phyloP scores from a whole-genome alignment of 805 yeast species.

The Schizosaccharomyces cryophilus region DNA sequence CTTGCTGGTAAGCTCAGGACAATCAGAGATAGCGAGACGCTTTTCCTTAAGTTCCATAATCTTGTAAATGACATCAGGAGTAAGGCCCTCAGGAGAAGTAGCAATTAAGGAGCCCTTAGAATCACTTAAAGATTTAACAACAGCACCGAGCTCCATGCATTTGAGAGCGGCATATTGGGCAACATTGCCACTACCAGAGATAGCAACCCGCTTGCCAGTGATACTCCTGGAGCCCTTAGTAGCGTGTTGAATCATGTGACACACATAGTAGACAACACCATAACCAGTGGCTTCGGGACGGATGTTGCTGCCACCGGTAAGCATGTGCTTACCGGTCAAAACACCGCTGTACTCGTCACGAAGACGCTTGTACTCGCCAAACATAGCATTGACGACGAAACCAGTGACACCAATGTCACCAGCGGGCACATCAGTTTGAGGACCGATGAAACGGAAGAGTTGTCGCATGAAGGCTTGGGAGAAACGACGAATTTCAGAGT shows the following conservation, averaged over 20 bases:
- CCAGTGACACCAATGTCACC: constrained; percentile 99
- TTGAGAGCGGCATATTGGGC: constrained; percentile 97
- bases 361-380: constrained; percentile 86
- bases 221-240: constrained; percentile 71
- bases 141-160: constrained; percentile 90
- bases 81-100: constrained; percentile 47
- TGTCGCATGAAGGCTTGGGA: constrained; percentile 90
- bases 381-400: constrained; percentile 78
- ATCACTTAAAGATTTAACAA: constrained; percentile 80
- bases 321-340: constrained; percentile 87
- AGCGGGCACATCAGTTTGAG: constrained; percentile 95
- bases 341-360: constrained; percentile 76
- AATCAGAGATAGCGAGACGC: constrained; percentile 24
- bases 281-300: constrained; percentile 99
- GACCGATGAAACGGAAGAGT: constrained; percentile 86
- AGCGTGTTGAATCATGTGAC: constrained; percentile 90
- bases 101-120: constrained; percentile 69
- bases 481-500: constrained; percentile 86
- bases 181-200: constrained; percentile 96
- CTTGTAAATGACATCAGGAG: constrained; percentile 51
- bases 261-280: constrained; percentile 90
- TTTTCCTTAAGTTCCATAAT: constrained; percentile 66
- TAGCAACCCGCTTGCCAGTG: constrained; percentile 80
- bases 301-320: constrained; percentile 97
- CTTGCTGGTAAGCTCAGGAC: constrained; percentile 21